phyloP scores from a whole-genome alignment of 176 grass and related monocot species.

The Triticum dicoccoides region DNA sequence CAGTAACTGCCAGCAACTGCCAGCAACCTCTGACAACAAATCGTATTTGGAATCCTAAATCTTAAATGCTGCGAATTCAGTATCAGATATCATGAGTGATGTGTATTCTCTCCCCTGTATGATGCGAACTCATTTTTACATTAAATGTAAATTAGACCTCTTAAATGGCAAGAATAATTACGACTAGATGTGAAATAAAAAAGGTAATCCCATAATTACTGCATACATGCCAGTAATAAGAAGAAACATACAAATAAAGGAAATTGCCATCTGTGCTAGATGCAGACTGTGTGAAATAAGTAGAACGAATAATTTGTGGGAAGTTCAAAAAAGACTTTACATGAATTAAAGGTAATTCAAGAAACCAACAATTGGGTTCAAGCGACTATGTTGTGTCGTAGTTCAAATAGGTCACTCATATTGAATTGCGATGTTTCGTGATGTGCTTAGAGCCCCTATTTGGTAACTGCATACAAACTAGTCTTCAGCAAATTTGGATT shows the following conservation, averaged over 20 bases:
- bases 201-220: not conserved
- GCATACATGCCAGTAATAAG: not conserved
- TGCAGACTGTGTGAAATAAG: not conserved
- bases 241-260: not conserved
- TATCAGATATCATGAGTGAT: not conserved
- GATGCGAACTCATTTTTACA: not conserved
- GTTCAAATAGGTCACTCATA: not conserved
- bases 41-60: constrained; percentile 6
- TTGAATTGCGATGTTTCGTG: not conserved
- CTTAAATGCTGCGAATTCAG: not conserved
- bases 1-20: not conserved
- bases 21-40: not conserved
- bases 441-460: not conserved
- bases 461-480: not conserved
- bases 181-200: not conserved
- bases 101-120: not conserved
- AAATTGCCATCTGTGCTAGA: not conserved
- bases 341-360: not conserved
- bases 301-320: not conserved
- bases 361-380: not conserved
- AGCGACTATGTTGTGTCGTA: not conserved
- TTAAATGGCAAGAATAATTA: not conserved
- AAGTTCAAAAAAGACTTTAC: not conserved
- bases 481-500: not conserved
- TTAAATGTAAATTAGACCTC: not conserved